Evolutionary conservation across 805 yeast genomes (phyloP).

Genomic region (Sugiyamaella smithiae): DNA sequence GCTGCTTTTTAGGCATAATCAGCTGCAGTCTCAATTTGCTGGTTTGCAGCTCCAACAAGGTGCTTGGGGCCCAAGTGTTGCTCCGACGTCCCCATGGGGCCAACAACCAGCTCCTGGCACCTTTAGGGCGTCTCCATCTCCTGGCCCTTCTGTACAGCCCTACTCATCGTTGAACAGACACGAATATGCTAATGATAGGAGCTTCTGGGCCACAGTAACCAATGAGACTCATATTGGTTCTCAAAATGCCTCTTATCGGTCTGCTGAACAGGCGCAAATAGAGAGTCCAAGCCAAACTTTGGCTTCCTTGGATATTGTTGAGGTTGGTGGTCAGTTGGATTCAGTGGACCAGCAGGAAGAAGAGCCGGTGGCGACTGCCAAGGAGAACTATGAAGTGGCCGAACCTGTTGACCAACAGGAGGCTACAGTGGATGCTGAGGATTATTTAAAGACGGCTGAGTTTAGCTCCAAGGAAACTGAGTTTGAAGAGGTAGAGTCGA

Average conservation of each 20-base stretch:
- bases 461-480: too few species aligned
- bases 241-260: not conserved
- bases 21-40: conserved; percentile 9
- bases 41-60: conserved; percentile 12
- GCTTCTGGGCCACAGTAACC: conserved; percentile 1
- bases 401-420: too few species aligned
- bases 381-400: too few species aligned
- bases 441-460: too few species aligned
- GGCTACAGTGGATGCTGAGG: too few species aligned
- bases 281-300: not conserved
- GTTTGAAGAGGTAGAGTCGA: too few species aligned
- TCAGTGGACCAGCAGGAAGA: too few species aligned
- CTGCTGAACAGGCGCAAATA: not conserved
- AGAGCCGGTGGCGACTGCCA: too few species aligned
- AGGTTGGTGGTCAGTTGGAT: too few species aligned
- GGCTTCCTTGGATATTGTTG: too few species aligned
- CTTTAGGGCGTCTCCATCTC: not conserved
- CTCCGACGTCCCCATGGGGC: not conserved
- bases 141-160: not conserved
- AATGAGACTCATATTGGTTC: too few species aligned
- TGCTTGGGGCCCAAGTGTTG: not conserved
- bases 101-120: not conserved
- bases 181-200: not conserved
- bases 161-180: not conserved
- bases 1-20: conserved; percentile 10